Percentiles rank a stretch among this genome's conserved stretches.
Conservation (phyloP, 2,329 filamentous ascomycete species). For the Shiraia sp. region DNA sequence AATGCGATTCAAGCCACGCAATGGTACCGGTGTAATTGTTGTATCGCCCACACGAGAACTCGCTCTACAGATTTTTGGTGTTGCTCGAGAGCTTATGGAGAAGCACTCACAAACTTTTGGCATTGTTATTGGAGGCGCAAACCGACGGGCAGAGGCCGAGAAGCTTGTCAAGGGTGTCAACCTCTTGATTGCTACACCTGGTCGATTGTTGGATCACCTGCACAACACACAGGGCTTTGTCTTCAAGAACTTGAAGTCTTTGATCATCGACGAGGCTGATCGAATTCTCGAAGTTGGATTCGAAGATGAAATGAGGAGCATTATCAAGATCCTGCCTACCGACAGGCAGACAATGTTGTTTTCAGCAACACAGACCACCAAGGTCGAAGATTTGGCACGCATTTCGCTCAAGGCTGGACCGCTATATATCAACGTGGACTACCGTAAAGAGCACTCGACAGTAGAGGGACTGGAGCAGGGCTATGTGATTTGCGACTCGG, state of each 20-base stretch:
- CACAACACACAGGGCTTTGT: constrained; percentile 88
- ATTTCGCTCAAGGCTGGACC: constrained; percentile 91
- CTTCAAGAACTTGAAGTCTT: constrained; percentile 89
- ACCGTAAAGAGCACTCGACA: constrained; percentile 85
- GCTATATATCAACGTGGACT: constrained; percentile 95
- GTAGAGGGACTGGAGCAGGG: constrained; percentile 94
- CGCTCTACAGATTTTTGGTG: constrained; percentile 93
- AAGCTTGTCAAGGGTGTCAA: constrained; percentile 96
- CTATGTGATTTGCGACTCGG: constrained; percentile 89
- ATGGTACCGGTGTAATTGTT: constrained; percentile 81
- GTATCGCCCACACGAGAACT: constrained; percentile 93
- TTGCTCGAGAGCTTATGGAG: constrained; percentile 89
- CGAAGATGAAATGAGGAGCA: constrained; percentile 97
- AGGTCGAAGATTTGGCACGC: constrained; percentile 93
- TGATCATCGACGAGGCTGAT: constrained; percentile 96
- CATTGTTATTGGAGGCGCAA: constrained; percentile 94
- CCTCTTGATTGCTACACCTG: constrained; percentile 89
- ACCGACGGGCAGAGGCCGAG: constrained; percentile 85
- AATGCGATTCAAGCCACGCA: constrained; percentile 90
- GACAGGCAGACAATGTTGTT: constrained; percentile 97
- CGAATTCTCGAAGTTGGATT: constrained; percentile 96
- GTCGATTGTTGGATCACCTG: constrained; percentile 88
- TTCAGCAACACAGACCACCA: constrained; percentile 96
- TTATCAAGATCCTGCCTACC: constrained; percentile 86
- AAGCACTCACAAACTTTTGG: constrained; percentile 94